Percentiles rank a stretch among this genome's conserved stretches.
Conservation (phyloP, 495 filamentous ascomycete genomes). For the Aspergillus ostianus region DNA sequence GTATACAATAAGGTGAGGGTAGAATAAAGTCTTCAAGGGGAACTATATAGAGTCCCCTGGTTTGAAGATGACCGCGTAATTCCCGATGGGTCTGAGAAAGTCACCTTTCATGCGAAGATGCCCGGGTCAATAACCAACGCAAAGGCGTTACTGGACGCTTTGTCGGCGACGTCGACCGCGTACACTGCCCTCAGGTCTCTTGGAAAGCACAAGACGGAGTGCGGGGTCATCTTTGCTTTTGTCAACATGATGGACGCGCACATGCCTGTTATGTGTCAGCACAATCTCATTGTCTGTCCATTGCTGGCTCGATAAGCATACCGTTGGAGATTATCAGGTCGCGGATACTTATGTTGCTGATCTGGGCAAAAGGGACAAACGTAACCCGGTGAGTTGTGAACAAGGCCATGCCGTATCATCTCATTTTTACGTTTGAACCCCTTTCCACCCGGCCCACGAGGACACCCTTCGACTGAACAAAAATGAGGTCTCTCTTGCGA, state of each 20-base stretch:
- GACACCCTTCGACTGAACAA: conserved; percentile 77
- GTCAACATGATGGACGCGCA: conserved; percentile 83
- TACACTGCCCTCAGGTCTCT: conserved; percentile 80
- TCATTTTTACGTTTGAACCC: conserved; percentile 99
- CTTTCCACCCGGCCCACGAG: conserved; percentile 78
- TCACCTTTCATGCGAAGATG: background rate
- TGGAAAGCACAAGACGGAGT: conserved; percentile 76
- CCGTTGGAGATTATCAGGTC: conserved; percentile 97
- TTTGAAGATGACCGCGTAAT: conserved; percentile 15
- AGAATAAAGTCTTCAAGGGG: background rate
- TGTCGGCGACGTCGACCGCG: conserved; percentile 74
- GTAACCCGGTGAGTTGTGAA: conserved; percentile 94
- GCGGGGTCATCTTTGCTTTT: conserved; percentile 80
- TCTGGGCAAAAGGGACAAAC: conserved; percentile 97
- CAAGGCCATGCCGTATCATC: conserved; percentile 96
- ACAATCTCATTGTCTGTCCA: background rate
- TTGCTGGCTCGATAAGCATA: conserved; percentile 34
- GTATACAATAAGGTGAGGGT: conserved; percentile 12
- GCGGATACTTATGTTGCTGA: conserved; percentile 92
- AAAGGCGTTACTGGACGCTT: conserved; percentile 23
- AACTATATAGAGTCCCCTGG: background rate
- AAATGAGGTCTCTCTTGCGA: conserved; percentile 88
- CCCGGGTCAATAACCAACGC: background rate
- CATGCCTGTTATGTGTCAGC: conserved; percentile 58
- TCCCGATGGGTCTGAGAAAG: conserved; percentile 11